These are phyloP conservation scores for Candida glaebosa DNA, from an alignment of 805 yeast genomes.

Conservation along the genomic window DNA sequence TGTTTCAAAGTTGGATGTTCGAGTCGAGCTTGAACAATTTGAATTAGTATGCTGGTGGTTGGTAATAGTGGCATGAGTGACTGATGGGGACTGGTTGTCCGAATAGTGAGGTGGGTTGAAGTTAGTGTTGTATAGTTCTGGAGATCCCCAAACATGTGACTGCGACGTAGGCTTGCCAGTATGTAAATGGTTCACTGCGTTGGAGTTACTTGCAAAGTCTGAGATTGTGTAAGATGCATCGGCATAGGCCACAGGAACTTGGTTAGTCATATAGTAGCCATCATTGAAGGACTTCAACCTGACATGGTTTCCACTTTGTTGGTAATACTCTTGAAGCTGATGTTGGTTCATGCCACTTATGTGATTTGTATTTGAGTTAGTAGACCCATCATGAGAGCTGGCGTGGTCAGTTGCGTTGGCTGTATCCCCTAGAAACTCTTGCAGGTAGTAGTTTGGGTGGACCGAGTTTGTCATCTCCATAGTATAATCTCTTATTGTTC, in stretches of 20 bases:
- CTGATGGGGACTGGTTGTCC: background rate
- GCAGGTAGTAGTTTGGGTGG: background rate
- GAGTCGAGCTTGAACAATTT: background rate
- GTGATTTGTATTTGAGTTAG: background rate
- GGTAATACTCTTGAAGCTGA: background rate
- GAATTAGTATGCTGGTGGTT: background rate
- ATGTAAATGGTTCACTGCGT: background rate
- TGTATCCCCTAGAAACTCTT: background rate
- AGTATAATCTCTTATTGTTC: no score
- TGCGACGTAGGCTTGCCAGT: background rate
- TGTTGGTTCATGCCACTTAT: background rate
- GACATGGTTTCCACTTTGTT: background rate
- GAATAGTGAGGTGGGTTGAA: background rate
- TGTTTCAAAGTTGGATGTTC: background rate
- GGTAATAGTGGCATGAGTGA: no score
- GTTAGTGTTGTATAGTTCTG: background rate
- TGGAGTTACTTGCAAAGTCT: background rate
- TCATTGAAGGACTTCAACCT: background rate
- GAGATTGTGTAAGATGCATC: background rate
- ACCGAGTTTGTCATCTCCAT: background rate
- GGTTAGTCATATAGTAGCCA: background rate
- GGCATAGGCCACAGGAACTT: background rate
- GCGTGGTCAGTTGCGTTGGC: background rate
- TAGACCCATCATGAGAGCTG: background rate
- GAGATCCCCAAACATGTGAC: background rate